Evolutionary conservation across 768 basidiomycete genomes (phyloP), one percentile per base, ranked within the genome.

Genomic region (Piloderma croceum): DNA sequence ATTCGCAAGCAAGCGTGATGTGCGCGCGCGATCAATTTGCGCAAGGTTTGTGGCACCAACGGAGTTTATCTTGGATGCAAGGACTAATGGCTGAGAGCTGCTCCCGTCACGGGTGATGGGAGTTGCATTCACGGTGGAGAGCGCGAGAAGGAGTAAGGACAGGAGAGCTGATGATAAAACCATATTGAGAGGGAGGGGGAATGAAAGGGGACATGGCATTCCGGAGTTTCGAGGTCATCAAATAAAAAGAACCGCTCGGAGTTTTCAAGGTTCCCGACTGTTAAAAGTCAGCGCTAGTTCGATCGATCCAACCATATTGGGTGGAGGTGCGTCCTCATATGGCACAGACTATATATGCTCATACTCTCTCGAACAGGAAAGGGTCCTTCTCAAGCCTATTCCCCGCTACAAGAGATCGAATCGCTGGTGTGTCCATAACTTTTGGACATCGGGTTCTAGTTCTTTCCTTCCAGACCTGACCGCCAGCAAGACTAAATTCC

Each of bases 21-120:
- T 15, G 15, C 57, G 54, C 34, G 48, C 50, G 10, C 49, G 47
- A 43, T 56, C 59, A 19, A 18, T 43, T 1, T 47, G 45, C 13
- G 37, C 46, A 20, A 59, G 6, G 32, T 22, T 49, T 6, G 35
- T n/a, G 15, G 18, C 27, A n/a, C 47, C 49, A 5, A 31, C 25
- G 3, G 10, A 31, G 5, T 48, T 58, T 21, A 54, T 18, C 12
- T 15, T 44, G 9, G 46, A 40, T 12, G 36, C 19, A 18, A 60
- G 40, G 11, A 6, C 4, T 29, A 58, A n/a, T n/a, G n/a, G 48
- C 6, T 46, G 39, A 7, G 31, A 9, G 34, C 39, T 50, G 34
- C 40, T 37, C 12, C 20, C 32, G 7, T n/a, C 18, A 36, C 35
- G 40, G 19, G 5, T 6, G 15, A 55, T 24, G 15, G 49, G 50